These are phyloP conservation scores for Cladophialophora bantiana DNA, from an alignment of 2,329 filamentous ascomycete species.

Conservation along the genomic window DNA sequence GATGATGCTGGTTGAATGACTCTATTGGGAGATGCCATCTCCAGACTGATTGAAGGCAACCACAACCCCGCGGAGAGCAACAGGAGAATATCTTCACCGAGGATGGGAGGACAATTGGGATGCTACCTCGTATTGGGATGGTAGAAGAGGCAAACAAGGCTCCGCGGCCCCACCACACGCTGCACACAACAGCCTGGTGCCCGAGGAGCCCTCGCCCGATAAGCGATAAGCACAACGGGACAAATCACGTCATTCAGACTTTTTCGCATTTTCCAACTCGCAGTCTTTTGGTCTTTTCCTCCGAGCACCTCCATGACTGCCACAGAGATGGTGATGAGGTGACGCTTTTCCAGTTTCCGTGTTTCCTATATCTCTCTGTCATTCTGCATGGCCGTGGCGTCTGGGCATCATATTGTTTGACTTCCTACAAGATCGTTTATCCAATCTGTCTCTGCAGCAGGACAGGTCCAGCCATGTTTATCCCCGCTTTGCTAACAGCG, in stretches of 20 bases:
- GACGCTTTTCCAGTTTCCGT: conserved; percentile 20
- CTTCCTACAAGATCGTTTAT: not conserved
- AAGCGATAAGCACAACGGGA: conserved; percentile 31
- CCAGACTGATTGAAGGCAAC: not conserved
- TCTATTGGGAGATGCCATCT: not conserved
- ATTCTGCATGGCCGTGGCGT: conserved; percentile 35
- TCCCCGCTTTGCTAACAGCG: conserved; percentile 48
- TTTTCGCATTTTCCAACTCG: conserved; percentile 24
- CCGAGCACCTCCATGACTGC: conserved; percentile 15
- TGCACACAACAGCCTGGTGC: too few species aligned
- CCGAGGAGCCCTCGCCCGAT: conserved; percentile 13
- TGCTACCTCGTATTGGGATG: not conserved
- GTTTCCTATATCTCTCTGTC: conserved; percentile 22
- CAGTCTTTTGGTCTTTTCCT: conserved; percentile 14
- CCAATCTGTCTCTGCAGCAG: not conserved
- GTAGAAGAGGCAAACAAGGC: not conserved
- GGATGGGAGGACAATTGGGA: not conserved
- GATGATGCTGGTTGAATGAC: not conserved
- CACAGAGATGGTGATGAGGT: conserved; percentile 15
- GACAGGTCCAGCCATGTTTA: conserved; percentile 21
- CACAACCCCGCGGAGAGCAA: not conserved
- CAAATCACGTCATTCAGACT: conserved; percentile 36
- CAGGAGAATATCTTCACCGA: not conserved
- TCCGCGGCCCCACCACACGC: conserved; percentile 31
- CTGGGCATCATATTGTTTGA: conserved; percentile 15